A percentile compares a stretch with the other conserved stretches of the same genome.
Conservation (phyloP, 78 protist species). For the Guillardia theta region DNA sequence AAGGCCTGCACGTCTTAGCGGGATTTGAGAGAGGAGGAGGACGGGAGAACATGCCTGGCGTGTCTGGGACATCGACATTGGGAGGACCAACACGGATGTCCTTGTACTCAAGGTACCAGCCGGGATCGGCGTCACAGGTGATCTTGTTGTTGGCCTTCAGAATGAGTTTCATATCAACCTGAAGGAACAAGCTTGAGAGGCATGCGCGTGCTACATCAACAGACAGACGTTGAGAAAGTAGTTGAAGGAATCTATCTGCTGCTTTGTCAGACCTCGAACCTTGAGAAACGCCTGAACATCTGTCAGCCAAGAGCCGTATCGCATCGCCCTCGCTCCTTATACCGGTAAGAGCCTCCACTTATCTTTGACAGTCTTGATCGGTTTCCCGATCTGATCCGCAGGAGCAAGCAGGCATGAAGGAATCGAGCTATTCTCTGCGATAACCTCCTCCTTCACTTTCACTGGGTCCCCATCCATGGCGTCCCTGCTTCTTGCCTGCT, state of each 20-base stretch:
- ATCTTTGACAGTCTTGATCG: background rate
- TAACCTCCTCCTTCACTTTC: background rate
- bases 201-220: too few species aligned
- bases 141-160: conserved; percentile 79
- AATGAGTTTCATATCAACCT: conserved; percentile 67
- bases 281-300: conserved; percentile 92
- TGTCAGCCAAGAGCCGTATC: background rate
- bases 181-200: too few species aligned
- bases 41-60: too few species aligned
- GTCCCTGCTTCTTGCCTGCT: too few species aligned
- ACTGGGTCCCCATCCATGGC: background rate
- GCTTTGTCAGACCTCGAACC: conserved; percentile 88
- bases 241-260: conserved; percentile 96
- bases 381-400: background rate
- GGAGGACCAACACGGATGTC: conserved; percentile 53
- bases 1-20: too few species aligned
- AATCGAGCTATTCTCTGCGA: background rate
- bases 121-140: conserved; percentile 80
- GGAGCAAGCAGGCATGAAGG: background rate
- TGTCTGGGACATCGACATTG: background rate
- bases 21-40: too few species aligned
- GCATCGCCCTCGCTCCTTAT: background rate
- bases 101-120: conserved; percentile 70
- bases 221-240: conserved; percentile 80
- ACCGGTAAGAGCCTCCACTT: background rate